A percentile compares a stretch with the other conserved stretches of the same genome.
These are phyloP conservation scores for Melanogaster broomeanus DNA, from an alignment of 768 basidiomycete species.

Conservation along the genomic window DNA sequence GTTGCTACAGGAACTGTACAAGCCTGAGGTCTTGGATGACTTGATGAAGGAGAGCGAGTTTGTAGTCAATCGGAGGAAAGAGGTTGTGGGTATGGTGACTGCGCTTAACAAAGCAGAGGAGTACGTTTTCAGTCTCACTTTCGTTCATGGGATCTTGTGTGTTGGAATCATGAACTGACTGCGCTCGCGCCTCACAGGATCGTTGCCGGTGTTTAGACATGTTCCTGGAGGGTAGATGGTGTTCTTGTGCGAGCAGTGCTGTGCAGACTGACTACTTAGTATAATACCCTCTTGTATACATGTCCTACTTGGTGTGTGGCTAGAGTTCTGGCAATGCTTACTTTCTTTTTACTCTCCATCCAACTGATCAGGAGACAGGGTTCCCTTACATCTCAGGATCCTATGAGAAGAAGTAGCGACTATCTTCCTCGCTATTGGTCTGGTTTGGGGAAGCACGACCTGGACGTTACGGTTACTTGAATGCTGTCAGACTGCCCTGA, in stretches of 20 bases:
- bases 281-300: constrained; percentile 32
- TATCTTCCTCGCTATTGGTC: too few species aligned
- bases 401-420: too few species aligned
- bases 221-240: neutral
- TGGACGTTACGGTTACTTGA: too few species aligned
- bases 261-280: constrained; percentile 14
- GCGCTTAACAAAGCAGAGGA: constrained; percentile 98
- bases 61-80: constrained; percentile 88
- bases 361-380: too few species aligned
- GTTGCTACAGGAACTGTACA: constrained; percentile 94
- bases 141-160: constrained; percentile 1
- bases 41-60: constrained; percentile 93
- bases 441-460: too few species aligned
- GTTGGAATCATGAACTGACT: constrained; percentile 11
- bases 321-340: constrained; percentile 12
- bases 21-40: constrained; percentile 93
- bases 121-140: constrained; percentile 56
- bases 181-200: constrained; percentile 41
- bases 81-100: constrained; percentile 89
- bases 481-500: too few species aligned
- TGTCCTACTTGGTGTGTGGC: constrained; percentile 16
- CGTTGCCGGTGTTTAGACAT: constrained; percentile 58
- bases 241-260: neutral
- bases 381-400: too few species aligned
- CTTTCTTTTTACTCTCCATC: too few species aligned